Conservation (phyloP, 2,329 filamentous ascomycete genomes). For the Domatiomyces globalis region DNA sequence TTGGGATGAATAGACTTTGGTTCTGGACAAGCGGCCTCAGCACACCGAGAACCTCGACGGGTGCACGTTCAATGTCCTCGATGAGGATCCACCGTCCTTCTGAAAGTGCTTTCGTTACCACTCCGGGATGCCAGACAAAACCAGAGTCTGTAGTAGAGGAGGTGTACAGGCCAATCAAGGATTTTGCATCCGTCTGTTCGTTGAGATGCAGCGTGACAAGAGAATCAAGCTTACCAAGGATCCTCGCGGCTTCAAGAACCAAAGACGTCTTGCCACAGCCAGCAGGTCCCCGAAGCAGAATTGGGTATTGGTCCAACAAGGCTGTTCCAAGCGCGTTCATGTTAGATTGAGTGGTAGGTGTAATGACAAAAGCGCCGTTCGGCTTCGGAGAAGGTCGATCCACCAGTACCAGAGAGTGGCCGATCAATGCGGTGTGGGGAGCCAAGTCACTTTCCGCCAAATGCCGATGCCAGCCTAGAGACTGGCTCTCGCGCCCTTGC, state of each 20-base stretch:
- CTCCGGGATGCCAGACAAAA: constrained; percentile 83
- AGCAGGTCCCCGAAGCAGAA: constrained; percentile 67
- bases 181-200: constrained; percentile 95
- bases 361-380: constrained; percentile 48
- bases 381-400: constrained; percentile 38
- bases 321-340: constrained; percentile 53
- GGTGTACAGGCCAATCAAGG: constrained; percentile 86
- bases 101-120: constrained; percentile 81
- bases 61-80: constrained; percentile 88
- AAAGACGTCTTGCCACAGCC: constrained; percentile 85
- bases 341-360: constrained; percentile 59
- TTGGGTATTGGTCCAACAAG: constrained; percentile 53
- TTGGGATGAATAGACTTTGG: constrained; percentile 79
- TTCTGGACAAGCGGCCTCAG: constrained; percentile 84
- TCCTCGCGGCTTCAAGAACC: constrained; percentile 65
- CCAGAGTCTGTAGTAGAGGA: constrained; percentile 76
- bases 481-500: constrained; percentile 12
- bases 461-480: constrained; percentile 17
- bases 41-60: constrained; percentile 86
- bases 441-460: constrained; percentile 33
- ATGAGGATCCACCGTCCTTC: constrained; percentile 96
- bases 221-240: constrained; percentile 60
- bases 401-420: constrained; percentile 50
- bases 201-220: constrained; percentile 95
- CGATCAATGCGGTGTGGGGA: constrained; percentile 49